Percentiles rank a stretch among this genome's conserved stretches.
These are phyloP conservation scores for Nemania sp. DNA, from an alignment of 2,329 filamentous ascomycete species.

Conservation along the genomic window DNA sequence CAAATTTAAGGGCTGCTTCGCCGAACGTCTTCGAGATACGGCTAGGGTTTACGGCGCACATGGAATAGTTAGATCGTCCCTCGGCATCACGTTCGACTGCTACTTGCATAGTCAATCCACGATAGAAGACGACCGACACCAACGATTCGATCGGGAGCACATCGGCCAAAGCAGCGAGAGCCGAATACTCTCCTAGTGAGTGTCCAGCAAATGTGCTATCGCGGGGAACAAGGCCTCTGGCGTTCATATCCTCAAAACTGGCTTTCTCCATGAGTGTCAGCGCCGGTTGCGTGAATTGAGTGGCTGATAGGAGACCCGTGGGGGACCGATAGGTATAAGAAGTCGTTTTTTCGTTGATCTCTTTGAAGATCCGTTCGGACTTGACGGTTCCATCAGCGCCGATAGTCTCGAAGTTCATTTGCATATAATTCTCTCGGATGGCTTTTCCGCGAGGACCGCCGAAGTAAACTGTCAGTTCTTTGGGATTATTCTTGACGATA, in stretches of 20 bases:
- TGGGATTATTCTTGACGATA: conserved; percentile 99
- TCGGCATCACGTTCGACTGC: conserved; percentile 93
- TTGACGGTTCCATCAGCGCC: conserved; percentile 89
- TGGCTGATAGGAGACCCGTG: conserved; percentile 90
- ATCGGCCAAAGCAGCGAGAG: conserved; percentile 90
- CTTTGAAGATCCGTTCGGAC: conserved; percentile 99
- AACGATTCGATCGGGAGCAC: conserved; percentile 99
- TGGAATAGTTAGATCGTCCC: conserved; percentile 96
- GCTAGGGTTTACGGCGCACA: conserved; percentile 99
- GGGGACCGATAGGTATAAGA: conserved; percentile 98
- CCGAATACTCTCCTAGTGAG: conserved; percentile 97
- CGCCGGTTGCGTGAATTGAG: conserved; percentile 97
- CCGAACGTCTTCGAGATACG: conserved; percentile 99
- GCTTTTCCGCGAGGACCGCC: conserved; percentile 95
- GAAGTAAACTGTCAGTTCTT: conserved; percentile 97
- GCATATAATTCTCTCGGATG: conserved; percentile 98
- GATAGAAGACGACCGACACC: conserved; percentile 98
- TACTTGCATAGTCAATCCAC: conserved; percentile 98
- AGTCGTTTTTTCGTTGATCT: conserved; percentile 86
- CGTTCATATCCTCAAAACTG: conserved; percentile 91
- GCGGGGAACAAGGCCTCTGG: conserved; percentile 91
- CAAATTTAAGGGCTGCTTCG: conserved; percentile 94
- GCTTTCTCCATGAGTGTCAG: conserved; percentile 99
- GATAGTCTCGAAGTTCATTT: conserved; percentile 99
- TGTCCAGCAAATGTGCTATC: conserved; percentile 98